These are phyloP conservation scores for Dillenia turbinata DNA, from an alignment of 164 flowering plant species.

Conservation along the genomic window DNA sequence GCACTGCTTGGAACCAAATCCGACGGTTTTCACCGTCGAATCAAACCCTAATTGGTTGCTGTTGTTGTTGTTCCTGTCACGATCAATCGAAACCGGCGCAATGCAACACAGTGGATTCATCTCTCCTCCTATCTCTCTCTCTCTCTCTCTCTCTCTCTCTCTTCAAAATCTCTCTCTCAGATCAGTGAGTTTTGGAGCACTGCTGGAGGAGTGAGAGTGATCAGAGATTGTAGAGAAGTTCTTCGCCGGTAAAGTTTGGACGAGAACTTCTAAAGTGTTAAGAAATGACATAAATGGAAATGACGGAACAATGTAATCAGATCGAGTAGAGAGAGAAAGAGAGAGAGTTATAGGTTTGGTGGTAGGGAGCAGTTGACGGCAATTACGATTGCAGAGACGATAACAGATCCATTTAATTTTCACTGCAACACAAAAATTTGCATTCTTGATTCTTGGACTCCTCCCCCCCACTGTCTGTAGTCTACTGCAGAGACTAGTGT, in stretches of 20 bases:
- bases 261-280: constrained; percentile 12
- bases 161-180: too few relatives aligned
- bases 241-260: background rate
- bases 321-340: constrained; percentile 2
- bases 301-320: constrained; percentile 1
- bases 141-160: too few relatives aligned
- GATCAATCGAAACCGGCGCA: constrained; percentile 92
- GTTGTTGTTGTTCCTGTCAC: constrained; percentile 42
- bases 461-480: too few relatives aligned
- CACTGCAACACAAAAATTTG: constrained; percentile 7
- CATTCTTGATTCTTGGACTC: background rate
- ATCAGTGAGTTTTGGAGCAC: too few relatives aligned
- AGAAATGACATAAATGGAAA: constrained; percentile 30
- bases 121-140: constrained; percentile 1
- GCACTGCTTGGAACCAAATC: constrained; percentile 35
- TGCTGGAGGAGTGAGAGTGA: constrained; percentile 1
- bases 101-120: constrained; percentile 99
- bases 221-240: constrained; percentile 20
- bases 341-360: constrained; percentile 15
- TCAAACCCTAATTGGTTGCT: constrained; percentile 34
- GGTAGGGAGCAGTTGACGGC: constrained; percentile 9
- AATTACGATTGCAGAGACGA: constrained; percentile 15
- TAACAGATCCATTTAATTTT: constrained; percentile 37
- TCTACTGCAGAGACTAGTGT: too few relatives aligned
- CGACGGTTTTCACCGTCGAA: constrained; percentile 17